phyloP scores from a whole-genome alignment of 1,284 basidiomycete species.

The Leccinum fallax region DNA sequence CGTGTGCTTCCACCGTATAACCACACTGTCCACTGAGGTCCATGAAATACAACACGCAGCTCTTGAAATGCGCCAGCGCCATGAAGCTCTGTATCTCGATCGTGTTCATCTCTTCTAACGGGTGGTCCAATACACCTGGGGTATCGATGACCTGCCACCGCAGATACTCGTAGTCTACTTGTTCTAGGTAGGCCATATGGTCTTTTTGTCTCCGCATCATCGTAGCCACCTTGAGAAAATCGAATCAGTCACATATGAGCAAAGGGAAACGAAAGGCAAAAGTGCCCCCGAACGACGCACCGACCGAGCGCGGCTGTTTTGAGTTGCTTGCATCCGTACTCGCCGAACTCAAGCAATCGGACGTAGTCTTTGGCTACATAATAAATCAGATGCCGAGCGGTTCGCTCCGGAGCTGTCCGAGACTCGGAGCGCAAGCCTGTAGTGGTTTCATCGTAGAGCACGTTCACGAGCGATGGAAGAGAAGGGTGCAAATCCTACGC shows the following conservation, averaged over 20 bases:
- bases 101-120: constrained; percentile 98
- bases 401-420: constrained; percentile 84
- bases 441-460: constrained; percentile 95
- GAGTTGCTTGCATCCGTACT: constrained; percentile 96
- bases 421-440: constrained; percentile 77
- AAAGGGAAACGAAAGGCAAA: neutral
- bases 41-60: constrained; percentile 95
- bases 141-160: constrained; percentile 98
- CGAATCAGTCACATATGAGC: constrained; percentile 3
- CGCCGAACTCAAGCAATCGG: constrained; percentile 93
- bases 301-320: constrained; percentile 94
- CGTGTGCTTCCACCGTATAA: constrained; percentile 92
- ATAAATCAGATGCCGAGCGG: constrained; percentile 91
- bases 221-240: constrained; percentile 80
- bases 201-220: constrained; percentile 98
- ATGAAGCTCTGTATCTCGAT: constrained; percentile 99
- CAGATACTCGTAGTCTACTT: constrained; percentile 98
- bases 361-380: constrained; percentile 96
- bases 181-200: constrained; percentile 93
- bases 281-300: constrained; percentile 44
- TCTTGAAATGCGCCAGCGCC: constrained; percentile 90
- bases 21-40: constrained; percentile 96
- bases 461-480: constrained; percentile 89
- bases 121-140: constrained; percentile 90
- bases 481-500: constrained; percentile 90